Base-by-base conservation (phyloP, 257 asterid genomes). In the Primulina tabacum region DNA sequence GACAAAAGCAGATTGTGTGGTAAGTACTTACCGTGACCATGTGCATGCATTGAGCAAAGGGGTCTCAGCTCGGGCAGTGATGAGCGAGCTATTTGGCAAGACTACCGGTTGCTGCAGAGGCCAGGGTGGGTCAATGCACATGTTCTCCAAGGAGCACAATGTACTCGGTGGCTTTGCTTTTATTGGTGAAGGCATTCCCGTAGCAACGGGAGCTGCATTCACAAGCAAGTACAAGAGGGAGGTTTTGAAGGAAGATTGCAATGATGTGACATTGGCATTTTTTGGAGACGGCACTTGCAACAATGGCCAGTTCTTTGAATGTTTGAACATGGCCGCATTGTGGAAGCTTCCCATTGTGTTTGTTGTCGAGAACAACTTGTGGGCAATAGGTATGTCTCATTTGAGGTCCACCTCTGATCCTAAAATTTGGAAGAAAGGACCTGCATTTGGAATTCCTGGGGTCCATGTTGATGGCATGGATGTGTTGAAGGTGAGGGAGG, bases 341-440 rank as follows among this genome's bases (percentile, higher is more conserved):
- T 91, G 97, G 99, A 94, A 94, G 81, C 89, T 94, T 70, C 99
- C 98, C 1, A 84, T 94, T 59, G 83, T 94, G 43, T 94, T 91
- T 76, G 98, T 94, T 68, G 97, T 91, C 10, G 99, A 94, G 90
- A 94, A 94, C 78, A 94, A 94, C 70, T 82, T 91, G 85, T 94
- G 99, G 99, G 99, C 97, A 9, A 94, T 94, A 65, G 99, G 99
- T 73, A 94, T 94, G 97, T 89, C 97, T 76, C 99, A 94, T 79
- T 76, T 89, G 88, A 89, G 97, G 83, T 80, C 99, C 37, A 94
- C 97, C n/a, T 94, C 97, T 0, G 97, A 89, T 75, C 96, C 97
- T 55, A 71, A 88, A 59, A 94, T 94, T 72, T 94, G 97, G 97
- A 94, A 94, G 85, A 94, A 94, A 73, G 99, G 99, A 21, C 97